These are phyloP conservation scores for Mytilinidion resinicola DNA, from an alignment of 495 filamentous ascomycete genomes.

Conservation along the genomic window DNA sequence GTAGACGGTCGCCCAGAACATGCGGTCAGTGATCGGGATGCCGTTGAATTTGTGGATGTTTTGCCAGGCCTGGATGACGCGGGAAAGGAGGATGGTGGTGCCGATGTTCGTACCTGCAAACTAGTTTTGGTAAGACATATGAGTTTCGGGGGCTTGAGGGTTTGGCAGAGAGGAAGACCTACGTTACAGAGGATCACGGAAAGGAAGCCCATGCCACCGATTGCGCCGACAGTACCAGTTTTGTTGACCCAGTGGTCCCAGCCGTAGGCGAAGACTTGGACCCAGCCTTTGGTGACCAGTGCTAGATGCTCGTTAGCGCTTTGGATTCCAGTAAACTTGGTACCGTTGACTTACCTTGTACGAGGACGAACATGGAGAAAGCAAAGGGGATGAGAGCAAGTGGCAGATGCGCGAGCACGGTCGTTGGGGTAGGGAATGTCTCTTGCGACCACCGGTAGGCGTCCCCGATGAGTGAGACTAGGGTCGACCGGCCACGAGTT, in stretches of 20 bases:
- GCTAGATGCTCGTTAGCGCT: constrained; percentile 4
- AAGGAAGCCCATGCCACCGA: constrained; percentile 62
- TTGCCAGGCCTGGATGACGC: constrained; percentile 58
- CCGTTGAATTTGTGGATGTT: constrained; percentile 44
- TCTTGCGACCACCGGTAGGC: constrained; percentile 51
- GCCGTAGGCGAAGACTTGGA: constrained; percentile 58
- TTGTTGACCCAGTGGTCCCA: constrained; percentile 62
- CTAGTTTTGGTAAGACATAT: constrained; percentile 29
- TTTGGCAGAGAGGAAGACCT: constrained; percentile 30
- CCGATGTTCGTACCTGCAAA: constrained; percentile 67
- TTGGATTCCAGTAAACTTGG: too few relatives aligned
- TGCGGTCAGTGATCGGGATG: constrained; percentile 47
- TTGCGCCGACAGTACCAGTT: constrained; percentile 56
- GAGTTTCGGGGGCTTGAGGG: constrained; percentile 9
- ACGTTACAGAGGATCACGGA: constrained; percentile 64
- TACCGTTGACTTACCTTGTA: constrained; percentile 40
- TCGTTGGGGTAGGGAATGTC: constrained; percentile 59
- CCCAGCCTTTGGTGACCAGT: constrained; percentile 61
- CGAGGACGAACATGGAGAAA: constrained; percentile 62
- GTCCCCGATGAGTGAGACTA: constrained; percentile 43
- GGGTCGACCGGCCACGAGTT: constrained; percentile 31
- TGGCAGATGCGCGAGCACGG: constrained; percentile 54
- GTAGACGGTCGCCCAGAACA: constrained; percentile 62
- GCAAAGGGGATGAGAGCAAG: constrained; percentile 59
- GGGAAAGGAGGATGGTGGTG: constrained; percentile 59